Evolutionary conservation across 2,329 filamentous ascomycete genomes (phyloP), one percentile per base, ranked within the genome.

Genomic region (Paraphaeosphaeria minitans): DNA sequence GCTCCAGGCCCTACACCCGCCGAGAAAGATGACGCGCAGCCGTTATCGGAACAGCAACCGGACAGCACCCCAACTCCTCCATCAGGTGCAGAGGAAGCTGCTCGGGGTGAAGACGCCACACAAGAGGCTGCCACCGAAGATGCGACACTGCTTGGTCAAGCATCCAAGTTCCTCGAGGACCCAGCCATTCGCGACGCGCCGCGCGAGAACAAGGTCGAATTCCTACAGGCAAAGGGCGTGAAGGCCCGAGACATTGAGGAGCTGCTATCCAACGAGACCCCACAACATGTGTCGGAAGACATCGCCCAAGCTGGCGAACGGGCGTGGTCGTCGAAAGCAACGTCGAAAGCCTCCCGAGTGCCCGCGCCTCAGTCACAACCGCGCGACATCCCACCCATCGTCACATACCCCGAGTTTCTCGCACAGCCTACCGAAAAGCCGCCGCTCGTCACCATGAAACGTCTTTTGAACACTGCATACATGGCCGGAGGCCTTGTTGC

Each of bases 151-250:
- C 70, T 91, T 37, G 86, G 92, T 16, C 86, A 92, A 71, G 92
- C 93, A 29, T 83, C 84, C 45, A 85, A 82, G 54, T 97, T 97
- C 71, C 83, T 97, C 4, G 81, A 90, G 52, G 89, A 96, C 60
- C 87, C 90, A 8, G 82, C 83, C 21, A 90, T 97, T 57, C 86
- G 84, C 58, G 80, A 89, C 75, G 87, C 89, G 35, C 82, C 89
- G 0, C 82, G 83, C 46, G 89, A 91, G 56, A 88, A 87, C 76
- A 96, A 96, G 79, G 81, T 85, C 21, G 84, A 85, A 8, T 97
- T 97, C 66, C 79, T 97, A 1, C 84, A 88, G 69, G 86, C 85
- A 52, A 97, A 97, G 75, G 91, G 91, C 3, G 79, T 97, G 8
- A 79, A 78, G 3, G 79, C 84, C 4, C 81, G 83, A 33, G 87